phyloP scores from a whole-genome alignment of 2,329 filamentous ascomycete species.

The Graphilbum ipis-grandicollis region DNA sequence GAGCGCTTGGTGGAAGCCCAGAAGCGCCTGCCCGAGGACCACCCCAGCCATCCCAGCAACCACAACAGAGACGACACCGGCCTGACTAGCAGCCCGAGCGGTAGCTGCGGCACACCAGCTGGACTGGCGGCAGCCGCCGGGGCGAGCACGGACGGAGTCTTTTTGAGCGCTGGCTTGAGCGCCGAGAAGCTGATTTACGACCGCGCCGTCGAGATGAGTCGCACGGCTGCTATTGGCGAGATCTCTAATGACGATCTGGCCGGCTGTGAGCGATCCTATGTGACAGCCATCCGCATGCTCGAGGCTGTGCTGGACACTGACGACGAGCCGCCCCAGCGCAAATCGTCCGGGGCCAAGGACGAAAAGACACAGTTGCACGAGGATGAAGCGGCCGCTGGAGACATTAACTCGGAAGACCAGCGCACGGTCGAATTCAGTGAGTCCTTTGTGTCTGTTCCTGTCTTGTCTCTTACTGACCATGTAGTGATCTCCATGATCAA shows the following conservation, averaged over 20 bases:
- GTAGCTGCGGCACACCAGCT: too few relatives aligned
- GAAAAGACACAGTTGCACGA: slow-evolving; percentile 23
- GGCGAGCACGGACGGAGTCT: slow-evolving; percentile 46
- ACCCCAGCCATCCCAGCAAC: slow-evolving; percentile 73
- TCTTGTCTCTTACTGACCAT: slow-evolving; percentile 10
- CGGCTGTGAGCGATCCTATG: slow-evolving; percentile 83
- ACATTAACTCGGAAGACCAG: slow-evolving; percentile 51
- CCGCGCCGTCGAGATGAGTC: slow-evolving; percentile 90
- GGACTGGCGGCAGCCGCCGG: neutral
- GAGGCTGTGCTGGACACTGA: slow-evolving; percentile 86
- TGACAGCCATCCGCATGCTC: slow-evolving; percentile 84
- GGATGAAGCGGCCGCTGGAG: slow-evolving; percentile 19
- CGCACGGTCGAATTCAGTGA: slow-evolving; percentile 57
- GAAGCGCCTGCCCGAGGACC: slow-evolving; percentile 63
- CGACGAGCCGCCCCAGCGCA: slow-evolving; percentile 31
- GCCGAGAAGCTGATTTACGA: slow-evolving; percentile 98
- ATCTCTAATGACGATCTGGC: slow-evolving; percentile 76
- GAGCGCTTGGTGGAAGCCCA: slow-evolving; percentile 77
- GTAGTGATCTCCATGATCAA: slow-evolving; percentile 47
- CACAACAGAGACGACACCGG: slow-evolving; percentile 19
- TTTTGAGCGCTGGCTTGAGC: slow-evolving; percentile 74
- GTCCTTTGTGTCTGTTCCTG: slow-evolving; percentile 14
- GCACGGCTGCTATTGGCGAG: slow-evolving; percentile 85
- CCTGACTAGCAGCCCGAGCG: slow-evolving; percentile 27
- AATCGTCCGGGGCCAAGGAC: slow-evolving; percentile 18